Base-by-base conservation (phyloP, 2,329 filamentous ascomycete species). In the Talaromyces sp. region DNA sequence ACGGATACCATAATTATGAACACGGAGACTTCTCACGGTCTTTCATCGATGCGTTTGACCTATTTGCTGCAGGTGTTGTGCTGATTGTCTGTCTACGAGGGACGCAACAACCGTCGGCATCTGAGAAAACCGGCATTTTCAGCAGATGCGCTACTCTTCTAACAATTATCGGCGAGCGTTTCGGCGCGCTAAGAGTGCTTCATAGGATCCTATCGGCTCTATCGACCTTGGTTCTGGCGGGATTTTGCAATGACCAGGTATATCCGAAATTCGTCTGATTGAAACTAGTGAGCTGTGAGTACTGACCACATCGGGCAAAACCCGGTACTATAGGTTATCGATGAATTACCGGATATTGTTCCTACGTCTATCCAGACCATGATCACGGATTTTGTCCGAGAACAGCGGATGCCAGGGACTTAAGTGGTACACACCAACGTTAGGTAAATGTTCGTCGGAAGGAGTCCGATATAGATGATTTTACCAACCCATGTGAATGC, bases 121-220 rank as follows among this genome's bases (percentile, higher is more conserved):
- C n/a, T 48, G 45, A n/a, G 7, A 39, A 58, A 35, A 41, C 10
- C 19, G 24, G 54, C 11, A 41, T 39, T 58, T 14, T 58, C 11
- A 39, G 37, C 37, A 58, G n/a, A 24, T 58, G 54, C 14, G 37
- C 54, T n/a, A 39, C 54, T 14, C 33, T 58, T 35, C 24, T 58
- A 22, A 24, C 33, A 24, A 19, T 41, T 10, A 11, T 58, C 14
- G 54, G 54, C 16, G 54, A 58, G 54, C 31, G 54, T 24, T 58
- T 58, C 37, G 33, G 16, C 3, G 54, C 31, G 4, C 54, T 58
- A 13, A 19, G 35, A 24, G 54, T 58, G 33, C 37, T 58, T 13
- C 54, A 39, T 11, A 35, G 54, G 6, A 39, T 58, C 2, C 33
- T 58, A 31, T 68, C 66, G 65, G 64, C 65, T 37, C 50, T 69